Conservation (phyloP, 108 stramenopile species). For the Skeletonema tropicum region DNA sequence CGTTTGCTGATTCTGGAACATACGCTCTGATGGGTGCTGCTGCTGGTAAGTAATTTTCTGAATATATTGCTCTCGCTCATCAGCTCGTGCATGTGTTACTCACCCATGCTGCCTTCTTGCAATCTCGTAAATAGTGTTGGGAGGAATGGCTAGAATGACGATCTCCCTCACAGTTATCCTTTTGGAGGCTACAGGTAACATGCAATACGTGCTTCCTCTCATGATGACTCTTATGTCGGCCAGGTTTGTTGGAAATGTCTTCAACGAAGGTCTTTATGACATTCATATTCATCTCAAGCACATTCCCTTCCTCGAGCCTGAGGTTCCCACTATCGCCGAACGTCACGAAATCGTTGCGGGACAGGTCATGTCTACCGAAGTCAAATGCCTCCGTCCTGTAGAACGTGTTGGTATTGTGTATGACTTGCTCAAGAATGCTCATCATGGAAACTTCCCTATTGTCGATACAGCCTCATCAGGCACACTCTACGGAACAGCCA, state of each 20-base stretch:
- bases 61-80: background rate
- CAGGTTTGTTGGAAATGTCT: slow-evolving; percentile 95
- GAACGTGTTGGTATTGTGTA: slow-evolving; percentile 89
- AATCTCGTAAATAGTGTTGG: slow-evolving; percentile 63
- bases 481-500: slow-evolving; percentile 90
- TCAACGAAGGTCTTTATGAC: slow-evolving; percentile 97
- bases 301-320: slow-evolving; percentile 93
- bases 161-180: slow-evolving; percentile 97
- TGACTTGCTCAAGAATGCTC: slow-evolving; percentile 76
- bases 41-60: background rate
- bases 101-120: background rate
- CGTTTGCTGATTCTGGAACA: slow-evolving; percentile 97
- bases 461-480: slow-evolving; percentile 90
- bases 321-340: slow-evolving; percentile 87
- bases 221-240: slow-evolving; percentile 98
- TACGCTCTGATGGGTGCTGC: slow-evolving; percentile 95
- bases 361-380: slow-evolving; percentile 90
- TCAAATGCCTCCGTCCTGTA: slow-evolving; percentile 87
- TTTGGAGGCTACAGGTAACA: slow-evolving; percentile 97
- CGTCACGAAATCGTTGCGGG: slow-evolving; percentile 90
- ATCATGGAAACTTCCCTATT: slow-evolving; percentile 94
- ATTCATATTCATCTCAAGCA: slow-evolving; percentile 90
- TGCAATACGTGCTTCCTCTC: slow-evolving; percentile 98
- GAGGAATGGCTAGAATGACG: slow-evolving; percentile 99
- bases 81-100: background rate